Base-by-base conservation (phyloP, 2,329 filamentous ascomycete genomes). In the Metarhizium album region DNA sequence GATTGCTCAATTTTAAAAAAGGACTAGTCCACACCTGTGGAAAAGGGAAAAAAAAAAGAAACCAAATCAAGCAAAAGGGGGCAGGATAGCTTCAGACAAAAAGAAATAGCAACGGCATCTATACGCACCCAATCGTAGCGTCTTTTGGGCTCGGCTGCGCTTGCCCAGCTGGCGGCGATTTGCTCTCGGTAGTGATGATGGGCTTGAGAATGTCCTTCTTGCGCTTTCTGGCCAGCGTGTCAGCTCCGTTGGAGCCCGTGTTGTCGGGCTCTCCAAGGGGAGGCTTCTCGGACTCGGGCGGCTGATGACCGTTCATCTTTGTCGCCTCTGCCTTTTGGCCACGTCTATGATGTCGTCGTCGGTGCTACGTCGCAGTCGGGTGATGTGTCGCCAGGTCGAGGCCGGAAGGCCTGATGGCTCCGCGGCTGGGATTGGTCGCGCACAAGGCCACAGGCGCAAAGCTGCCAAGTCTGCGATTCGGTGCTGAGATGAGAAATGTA, bases 171-270 rank as follows among this genome's bases (percentile, higher is more conserved):
- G 20, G 20, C 40, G 8, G 40, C 20, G 61, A 7, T 23, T 23
- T 14, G 69, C 73, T 67, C 67, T 71, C 83, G 53, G 78, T 85
- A 40, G 84, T 88, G 67, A 88, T 84, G 63, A 88, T 87, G 60
- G 85, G 85, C 70, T 87, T 86, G 58, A 87, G 70, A 49, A 76
- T 77, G 42, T 84, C 82, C 75, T 88, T 88, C 73, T 84, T 83
- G 63, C 83, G 78, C 75, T 88, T 88, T 75, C 86, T 87, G 22
- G 62, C 61, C 23, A 56, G 53, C n/a, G 61, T 55, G 48, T 58
- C 64, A 49, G 56, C 60, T 50, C 63, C 61, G 52, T 68, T 67
- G 49, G 61, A 53, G 48, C 51, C 55, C 52, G 54, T 50, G 48
- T 33, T 27, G 23, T 45, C 45, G 24, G 47, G 49, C 20, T 53